Evolutionary conservation across 2,329 filamentous ascomycete species (phyloP), one percentile per base, ranked within the genome.

Genomic region (Ambrosiella cleistominuta): DNA sequence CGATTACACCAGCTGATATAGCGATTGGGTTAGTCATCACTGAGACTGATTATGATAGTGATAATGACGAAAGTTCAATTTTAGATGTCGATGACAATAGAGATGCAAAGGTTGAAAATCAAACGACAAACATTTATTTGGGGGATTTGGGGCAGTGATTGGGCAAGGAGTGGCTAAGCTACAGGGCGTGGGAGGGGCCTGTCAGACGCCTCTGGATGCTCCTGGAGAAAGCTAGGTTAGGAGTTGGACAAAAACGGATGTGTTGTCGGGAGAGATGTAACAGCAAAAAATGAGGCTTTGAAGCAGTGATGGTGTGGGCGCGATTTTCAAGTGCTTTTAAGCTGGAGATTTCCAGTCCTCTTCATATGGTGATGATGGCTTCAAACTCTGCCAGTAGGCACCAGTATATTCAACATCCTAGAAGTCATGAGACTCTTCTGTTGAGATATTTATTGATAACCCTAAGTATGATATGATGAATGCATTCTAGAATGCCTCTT

Each of bases 1-100:
- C 79, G 62, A 80, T 74, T 53, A 79, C 71, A 71, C 78, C 78
- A 63, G 74, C 78, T 75, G 78, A 77, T 61, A 79, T 64, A 49
- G 74, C 71, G 63, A 74, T 68, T 63, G 77, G 75, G 70, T 80
- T 80, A 77, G 59, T 52, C 58, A 60, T 60, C 11, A 38, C 52
- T 15, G 45, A 8, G 37, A 17, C 11, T 11, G 17, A 42, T 56
- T 13, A 37, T 35, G 37, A 51, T 51, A 35, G 19, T 8, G 7
- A 17, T 15, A 36, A 49, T 58, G 8, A 37, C 9, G n/a, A 17
- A 17, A 47, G 44, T n/a, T 15, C 4, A 47, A 47, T 47, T 1
- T 15, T 19, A 17, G 17, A 42, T 56, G 19, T 44, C 40, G 44
- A 51, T 42, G n/a, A 36, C 8, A 51, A 11, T 7, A 9, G 19